Evolutionary conservation across 345 rosid species (phyloP), one percentile per base, ranked within the genome.

Genomic region (Orychophragmus violaceus): DNA sequence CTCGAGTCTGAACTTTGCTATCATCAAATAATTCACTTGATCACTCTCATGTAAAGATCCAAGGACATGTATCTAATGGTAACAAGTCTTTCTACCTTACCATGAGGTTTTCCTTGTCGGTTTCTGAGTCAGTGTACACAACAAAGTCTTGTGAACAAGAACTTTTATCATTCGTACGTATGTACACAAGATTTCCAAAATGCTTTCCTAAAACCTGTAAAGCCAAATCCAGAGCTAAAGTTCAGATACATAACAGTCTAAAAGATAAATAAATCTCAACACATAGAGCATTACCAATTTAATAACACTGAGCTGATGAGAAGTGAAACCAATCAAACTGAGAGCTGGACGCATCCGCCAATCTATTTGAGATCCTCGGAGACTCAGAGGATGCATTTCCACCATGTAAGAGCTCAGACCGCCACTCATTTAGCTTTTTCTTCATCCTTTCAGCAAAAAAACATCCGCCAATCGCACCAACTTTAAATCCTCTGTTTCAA

Each of bases 301-400:
- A 73, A 90, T 88, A 62, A 94, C 76, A 81, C 67, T 80, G 27
- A 85, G 90, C 80, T 90, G 96, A 80, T 87, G 96, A 65, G 85
- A 71, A 52, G 95, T 85, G 74, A 90, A 86, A 22, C 91, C 92
- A 62, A 48, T 58, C 59, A 94, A 75, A 75, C 77, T 52, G 59
- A 90, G 77, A 57, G 97, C 88, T 0, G 99, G 96, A 60, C 86
- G 91, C 82, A 78, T 66, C 68, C 79, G 82, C 59, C 6, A 79
- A 68, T 21, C 75, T 77, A 87, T 71, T n/a, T n/a, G n/a, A n/a
- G n/a, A n/a, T n/a, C n/a, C n/a, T n/a, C n/a, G n/a, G n/a, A n/a
- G n/a, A n/a, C n/a, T n/a, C n/a, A n/a, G n/a, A n/a, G n/a, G n/a
- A n/a, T n/a, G n/a, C n/a, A n/a, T n/a, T n/a, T n/a, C n/a, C n/a